Base-by-base conservation (phyloP, 257 asterid genomes). In the Striga asiatica region DNA sequence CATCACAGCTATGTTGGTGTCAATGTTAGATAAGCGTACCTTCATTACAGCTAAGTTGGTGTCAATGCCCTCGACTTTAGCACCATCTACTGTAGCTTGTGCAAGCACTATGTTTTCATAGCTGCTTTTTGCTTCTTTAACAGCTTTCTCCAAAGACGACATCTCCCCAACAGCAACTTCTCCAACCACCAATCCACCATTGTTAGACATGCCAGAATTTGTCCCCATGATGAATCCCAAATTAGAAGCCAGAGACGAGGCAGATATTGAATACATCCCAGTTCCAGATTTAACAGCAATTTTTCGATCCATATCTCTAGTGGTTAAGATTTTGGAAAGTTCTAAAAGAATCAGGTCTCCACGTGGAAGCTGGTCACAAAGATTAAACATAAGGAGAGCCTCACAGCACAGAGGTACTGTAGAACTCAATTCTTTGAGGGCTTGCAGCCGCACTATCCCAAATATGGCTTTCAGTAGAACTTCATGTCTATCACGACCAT, bases 41-140 rank as follows among this genome's bases (percentile, higher is more conserved):
- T 81, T 80, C 95, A 82, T 91, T 59, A 91, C 94, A 49, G 96
- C 96, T 76, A 91, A 61, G 65, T 91, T 87, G 66, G 95, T 81
- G 76, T 84, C 96, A 14, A 91, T 56, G 20, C 98, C 98, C 56
- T 80, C 88, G 43, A 87, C 94, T 84, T 82, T 91, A 61, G 85
- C 98, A 64, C 95, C 94, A 71, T 82, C 88, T 35, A 91, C 89
- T 1, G 92, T 76, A 50, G 95, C 88, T 72, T 82, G 86, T n/a
- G 96, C 96, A 49, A 69, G 76, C 62, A 75, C 79, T 54, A 86
- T 83, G 28, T 78, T 87, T 52, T 72, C 82, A 14, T 86, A 80
- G 77, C 74, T 87, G 68, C 78, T 81, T 78, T 78, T 80, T 68
- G 96, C 94, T 71, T 87, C 87, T 61, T 66, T 77, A 32, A 91